Evolutionary conservation across 257 asterid species (phyloP).

Genomic region (Dorcoceras hygrometricum): DNA sequence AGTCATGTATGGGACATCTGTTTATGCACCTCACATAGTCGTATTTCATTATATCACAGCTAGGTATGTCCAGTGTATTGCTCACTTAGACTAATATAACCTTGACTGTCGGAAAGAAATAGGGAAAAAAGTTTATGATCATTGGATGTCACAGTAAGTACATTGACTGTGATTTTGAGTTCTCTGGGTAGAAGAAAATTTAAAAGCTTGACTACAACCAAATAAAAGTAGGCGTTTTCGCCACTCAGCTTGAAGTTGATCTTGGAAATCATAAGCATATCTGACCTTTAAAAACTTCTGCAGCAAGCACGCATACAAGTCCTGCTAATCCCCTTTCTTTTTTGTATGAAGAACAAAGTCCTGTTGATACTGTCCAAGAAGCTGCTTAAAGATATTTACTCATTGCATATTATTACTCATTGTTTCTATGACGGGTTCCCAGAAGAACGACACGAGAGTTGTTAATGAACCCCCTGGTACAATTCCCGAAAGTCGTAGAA

Average conservation of each 20-base stretch:
- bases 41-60: no score
- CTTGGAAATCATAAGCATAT: constrained; percentile 16
- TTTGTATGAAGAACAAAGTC: no score
- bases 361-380: constrained; percentile 16
- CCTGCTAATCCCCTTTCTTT: neutral
- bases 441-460: neutral
- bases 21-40: no score
- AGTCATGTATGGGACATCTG: no score
- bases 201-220: constrained; percentile 6
- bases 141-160: neutral
- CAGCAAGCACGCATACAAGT: constrained; percentile 8
- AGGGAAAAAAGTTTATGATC: no score
- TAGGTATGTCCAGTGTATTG: no score
- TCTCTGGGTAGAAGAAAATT: neutral
- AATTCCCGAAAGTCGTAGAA: constrained; percentile 7
- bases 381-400: neutral
- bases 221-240: neutral
- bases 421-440: neutral
- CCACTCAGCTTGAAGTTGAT: constrained; percentile 5
- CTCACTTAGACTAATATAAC: no score
- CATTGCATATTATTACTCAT: neutral
- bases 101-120: no score
- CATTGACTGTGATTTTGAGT: neutral
- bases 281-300: constrained; percentile 12
- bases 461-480: constrained; percentile 1